phyloP scores from a whole-genome alignment of 169 alveolate species.

The Eimeria brunetti region DNA sequence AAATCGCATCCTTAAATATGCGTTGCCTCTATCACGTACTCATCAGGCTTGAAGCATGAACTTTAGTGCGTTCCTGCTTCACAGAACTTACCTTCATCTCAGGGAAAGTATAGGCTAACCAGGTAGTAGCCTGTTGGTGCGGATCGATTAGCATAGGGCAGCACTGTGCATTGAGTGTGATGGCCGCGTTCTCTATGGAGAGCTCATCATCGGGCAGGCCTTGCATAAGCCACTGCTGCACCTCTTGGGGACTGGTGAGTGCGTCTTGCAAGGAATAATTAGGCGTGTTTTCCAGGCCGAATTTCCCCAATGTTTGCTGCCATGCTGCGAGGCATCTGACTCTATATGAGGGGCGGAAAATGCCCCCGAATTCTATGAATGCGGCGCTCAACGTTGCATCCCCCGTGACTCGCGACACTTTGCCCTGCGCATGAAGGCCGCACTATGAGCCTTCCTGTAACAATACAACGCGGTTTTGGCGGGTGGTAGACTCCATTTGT shows the following conservation, averaged over 20 bases:
- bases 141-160: constrained; percentile 92
- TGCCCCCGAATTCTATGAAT: constrained; percentile 93
- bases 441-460: neutral
- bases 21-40: neutral
- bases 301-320: constrained; percentile 85
- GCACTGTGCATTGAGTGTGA: constrained; percentile 85
- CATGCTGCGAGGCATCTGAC: constrained; percentile 86
- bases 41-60: neutral
- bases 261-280: constrained; percentile 86
- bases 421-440: neutral
- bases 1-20: neutral
- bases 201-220: constrained; percentile 88
- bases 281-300: constrained; percentile 88
- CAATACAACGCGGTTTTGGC: neutral
- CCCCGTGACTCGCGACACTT: constrained; percentile 88
- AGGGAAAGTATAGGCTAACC: constrained; percentile 87
- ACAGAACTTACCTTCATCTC: constrained; percentile 83
- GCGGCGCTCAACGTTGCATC: constrained; percentile 92
- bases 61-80: neutral
- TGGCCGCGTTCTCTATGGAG: constrained; percentile 90
- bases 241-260: constrained; percentile 94
- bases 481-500: neutral
- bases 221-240: constrained; percentile 94
- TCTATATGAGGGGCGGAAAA: constrained; percentile 92
- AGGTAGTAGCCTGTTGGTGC: constrained; percentile 89